Base-by-base conservation (phyloP, 106 monocot genomes). In the Amphibolis antarctica region DNA sequence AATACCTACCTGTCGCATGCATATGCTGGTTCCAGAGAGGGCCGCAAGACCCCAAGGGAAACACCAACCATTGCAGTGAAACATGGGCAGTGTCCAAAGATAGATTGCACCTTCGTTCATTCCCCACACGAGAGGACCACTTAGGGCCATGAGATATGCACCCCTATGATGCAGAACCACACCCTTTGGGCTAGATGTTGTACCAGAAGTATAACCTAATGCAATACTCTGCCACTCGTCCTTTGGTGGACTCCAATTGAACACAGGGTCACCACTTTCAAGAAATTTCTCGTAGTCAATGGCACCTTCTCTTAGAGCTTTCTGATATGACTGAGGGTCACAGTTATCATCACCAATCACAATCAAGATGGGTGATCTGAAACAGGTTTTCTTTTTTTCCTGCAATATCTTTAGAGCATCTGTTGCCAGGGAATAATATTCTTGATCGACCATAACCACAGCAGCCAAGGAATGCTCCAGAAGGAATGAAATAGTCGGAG, bases 171-270 rank as follows among this genome's bases (percentile, higher is more conserved):
- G 86, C 65, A 96, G 56, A 49, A 96, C 94, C 36, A 96, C 94
- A 28, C 94, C 94, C 59, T 96, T 96, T 14, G 94, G 94, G 70
- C 82, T 96, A 10, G 86, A 83, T 60, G 94, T 96, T 24, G 94
- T 96, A 29, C 94, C 94, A 9, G 89, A 90, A 31, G 96, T 96
- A 59, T 96, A 96, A 19, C 89, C 89, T 42, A 96, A 43, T 17
- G 96, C 86, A 64, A 96, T 96, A 68, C 96, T 96, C 62, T 86
- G 81, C 96, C 96, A 96, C 58, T 96, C 96, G 77, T 96, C 96
- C 65, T 81, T 71, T 3, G 94, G 94, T 54, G 86, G 78, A 42
- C 73, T 72, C 94, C 94, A 96, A 20, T 54, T 54, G 64, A 76
- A 96, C 21, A 76, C 81, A 44, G 83, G 86, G 62, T 96, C 94